Evolutionary conservation across 257 asterid genomes (phyloP), one percentile per base, ranked within the genome.

Genomic region (Paraleonurus japonicus): DNA sequence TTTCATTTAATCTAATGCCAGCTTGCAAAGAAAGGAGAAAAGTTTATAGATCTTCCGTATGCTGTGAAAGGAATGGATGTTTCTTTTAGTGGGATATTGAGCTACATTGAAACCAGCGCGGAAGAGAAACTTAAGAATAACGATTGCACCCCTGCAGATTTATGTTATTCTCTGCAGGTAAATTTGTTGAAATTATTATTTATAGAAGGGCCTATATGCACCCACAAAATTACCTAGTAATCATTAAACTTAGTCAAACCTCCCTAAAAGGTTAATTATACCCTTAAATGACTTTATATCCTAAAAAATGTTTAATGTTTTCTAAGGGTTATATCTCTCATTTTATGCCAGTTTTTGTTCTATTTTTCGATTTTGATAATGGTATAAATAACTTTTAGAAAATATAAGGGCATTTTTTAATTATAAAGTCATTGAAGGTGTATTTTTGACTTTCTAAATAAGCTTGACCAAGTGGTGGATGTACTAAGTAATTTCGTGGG

Each of bases 11-110:
- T 61, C 47, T 65, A n/a, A 55, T 71, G 60, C 57, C 94, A 94
- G 99, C 97, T 91, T 79, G 99, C 99, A 2, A 94, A 91, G 84
- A 91, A 91, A 59, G 99, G 99, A 50, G 85, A 85, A 55, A 77
- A 85, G 82, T 94, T 86, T 72, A 89, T 94, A 28, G 99, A 94
- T 66, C 96, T 94, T 51, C 99, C 99, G 8, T 94, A 94, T 65
- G 99, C 70, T 41, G 99, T 94, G 65, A 94, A 94, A 85, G 99
- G 99, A 72, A 94, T 94, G 99, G 99, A 94, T 74, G 97, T 94
- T 43, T 94, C 99, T 12, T 94, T 94, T 74, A 94, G 99, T 78
- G 99, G 99, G 67, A 89, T 94, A 75, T 70, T 94, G 85, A 94
- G 99, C 81, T 88, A 81, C 65, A 94, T 94, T 70, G 99, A 93